A percentile compares a stretch with the other conserved stretches of the same genome.
These are phyloP conservation scores for Narthecium ossifragum DNA, from an alignment of 106 monocot genomes.

Conservation along the genomic window DNA sequence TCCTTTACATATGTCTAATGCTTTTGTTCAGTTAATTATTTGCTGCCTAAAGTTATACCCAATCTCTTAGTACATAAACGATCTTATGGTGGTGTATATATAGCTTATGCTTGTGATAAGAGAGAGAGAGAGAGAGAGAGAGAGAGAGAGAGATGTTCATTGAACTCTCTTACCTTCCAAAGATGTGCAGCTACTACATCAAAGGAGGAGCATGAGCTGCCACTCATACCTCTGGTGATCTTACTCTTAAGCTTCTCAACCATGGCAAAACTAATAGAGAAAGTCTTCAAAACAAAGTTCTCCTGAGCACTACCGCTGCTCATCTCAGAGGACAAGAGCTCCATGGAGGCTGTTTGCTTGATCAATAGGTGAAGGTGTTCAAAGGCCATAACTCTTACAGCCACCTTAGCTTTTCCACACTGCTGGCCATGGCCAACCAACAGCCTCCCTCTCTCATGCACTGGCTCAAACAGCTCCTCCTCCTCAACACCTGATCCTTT, in stretches of 20 bases:
- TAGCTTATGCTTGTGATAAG: too few species aligned
- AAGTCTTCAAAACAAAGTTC: slow-evolving; percentile 27
- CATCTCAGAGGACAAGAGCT: not conserved
- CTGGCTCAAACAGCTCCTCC: slow-evolving; percentile 13
- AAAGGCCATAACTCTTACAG: slow-evolving; percentile 22
- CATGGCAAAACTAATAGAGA: slow-evolving; percentile 15
- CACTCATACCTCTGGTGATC: not conserved
- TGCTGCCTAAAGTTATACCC: too few species aligned
- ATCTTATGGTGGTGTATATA: too few species aligned
- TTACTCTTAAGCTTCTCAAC: slow-evolving; percentile 26
- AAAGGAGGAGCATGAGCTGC: slow-evolving; percentile 35
- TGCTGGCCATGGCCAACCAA: slow-evolving; percentile 6
- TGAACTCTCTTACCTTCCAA: slow-evolving; percentile 39
- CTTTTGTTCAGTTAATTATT: too few species aligned
- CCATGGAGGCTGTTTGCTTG: slow-evolving; percentile 12
- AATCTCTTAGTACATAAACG: too few species aligned
- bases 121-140: slow-evolving; percentile 22
- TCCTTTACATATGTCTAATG: too few species aligned
- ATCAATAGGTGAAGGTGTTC: slow-evolving; percentile 36
- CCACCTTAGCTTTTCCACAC: not conserved
- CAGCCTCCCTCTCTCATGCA: slow-evolving; percentile 41
- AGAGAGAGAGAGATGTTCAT: not conserved
- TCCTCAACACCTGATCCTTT: not conserved
- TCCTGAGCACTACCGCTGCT: slow-evolving; percentile 1
- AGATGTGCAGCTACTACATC: slow-evolving; percentile 48